Base-by-base conservation (phyloP, 805 yeast genomes). In the Monosporozyma aerobia region DNA sequence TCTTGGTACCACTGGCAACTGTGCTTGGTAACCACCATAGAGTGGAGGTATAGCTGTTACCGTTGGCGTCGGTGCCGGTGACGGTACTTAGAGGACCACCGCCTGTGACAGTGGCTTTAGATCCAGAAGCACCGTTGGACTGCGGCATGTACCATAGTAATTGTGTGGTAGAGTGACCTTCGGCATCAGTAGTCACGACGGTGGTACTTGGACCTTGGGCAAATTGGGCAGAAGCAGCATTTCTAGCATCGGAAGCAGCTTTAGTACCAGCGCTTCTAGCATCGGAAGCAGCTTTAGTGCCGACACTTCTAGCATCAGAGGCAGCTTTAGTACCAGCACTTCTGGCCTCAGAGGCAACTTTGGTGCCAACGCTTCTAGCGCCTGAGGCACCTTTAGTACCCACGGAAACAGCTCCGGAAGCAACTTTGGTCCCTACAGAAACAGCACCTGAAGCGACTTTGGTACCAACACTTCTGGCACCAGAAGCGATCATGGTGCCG, bases 21-120 rank as follows among this genome's bases (percentile, higher is more conserved):
- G 64, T 50, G 13, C 65, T 54, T 40, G 68, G 66, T 16, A 60
- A 54, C 69, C 68, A 61, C 62, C 9, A 66, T n/a, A 63, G 51
- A 2, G 62, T 63, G 10, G 67, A 62, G 7, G 63, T 57, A 49
- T 60, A 61, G 1, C 57, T 9, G 16, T 51, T 57, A 48, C 67
- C 66, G 7, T 51, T 50, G 13, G 65, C 53, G 40, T 62, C 54
- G 4, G 63, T 54, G 23, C 61, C 52, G 1, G 61, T 57, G 8
- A 59, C 43, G 1, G 59, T 55, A 3, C 63, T 58, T 14, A 61
- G 48, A 46, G 65, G 63, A 7, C 57, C 60, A 16, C 55, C 54
- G 1, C 54, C 41, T 32, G 50, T 47, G 22, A 43, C 51, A 8
- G 51, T 19, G 19, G 19, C 19, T 19, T 19, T 19, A 19, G 19